Conservation (phyloP, 129 eudicot genomes). For the Chrysanthemum makinoi region DNA sequence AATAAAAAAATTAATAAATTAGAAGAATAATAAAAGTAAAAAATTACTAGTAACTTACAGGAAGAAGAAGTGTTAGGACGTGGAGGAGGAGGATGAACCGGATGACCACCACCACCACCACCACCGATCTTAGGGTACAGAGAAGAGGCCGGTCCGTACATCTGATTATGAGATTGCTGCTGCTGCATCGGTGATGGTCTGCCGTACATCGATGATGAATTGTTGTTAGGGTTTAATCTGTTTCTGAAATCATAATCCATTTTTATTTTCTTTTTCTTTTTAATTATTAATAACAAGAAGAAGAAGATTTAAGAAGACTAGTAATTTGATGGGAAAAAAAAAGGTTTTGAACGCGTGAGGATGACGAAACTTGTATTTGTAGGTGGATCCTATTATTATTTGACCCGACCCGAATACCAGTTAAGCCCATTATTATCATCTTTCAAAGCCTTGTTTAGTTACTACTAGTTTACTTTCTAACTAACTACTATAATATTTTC, state of each 20-base stretch:
- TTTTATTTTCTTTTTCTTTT: background rate
- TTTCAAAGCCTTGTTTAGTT: no score
- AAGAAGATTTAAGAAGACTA: no score
- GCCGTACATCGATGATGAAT: conserved; percentile 31
- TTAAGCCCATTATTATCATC: no score
- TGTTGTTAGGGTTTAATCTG: conserved; percentile 24
- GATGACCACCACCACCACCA: conserved; percentile 33
- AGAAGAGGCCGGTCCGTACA: conserved; percentile 47
- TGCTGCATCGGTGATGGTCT: conserved; percentile 23
- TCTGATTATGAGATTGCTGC: conserved; percentile 33
- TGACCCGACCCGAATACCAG: no score
- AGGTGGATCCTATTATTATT: no score
- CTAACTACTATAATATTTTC: no score
- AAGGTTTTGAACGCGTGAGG: no score
- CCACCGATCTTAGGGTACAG: conserved; percentile 61
- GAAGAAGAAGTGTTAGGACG: conserved; percentile 45
- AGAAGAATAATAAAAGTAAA: background rate
- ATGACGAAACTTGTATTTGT: no score
- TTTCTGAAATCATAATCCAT: conserved; percentile 90
- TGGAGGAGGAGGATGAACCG: conserved; percentile 33
- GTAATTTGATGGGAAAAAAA: no score
- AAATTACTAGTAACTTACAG: conserved; percentile 28
- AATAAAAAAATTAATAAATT: background rate
- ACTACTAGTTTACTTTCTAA: no score
- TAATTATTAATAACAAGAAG: background rate